Base-by-base conservation (phyloP, 441 rosid genomes). In the Breynia disticha region DNA sequence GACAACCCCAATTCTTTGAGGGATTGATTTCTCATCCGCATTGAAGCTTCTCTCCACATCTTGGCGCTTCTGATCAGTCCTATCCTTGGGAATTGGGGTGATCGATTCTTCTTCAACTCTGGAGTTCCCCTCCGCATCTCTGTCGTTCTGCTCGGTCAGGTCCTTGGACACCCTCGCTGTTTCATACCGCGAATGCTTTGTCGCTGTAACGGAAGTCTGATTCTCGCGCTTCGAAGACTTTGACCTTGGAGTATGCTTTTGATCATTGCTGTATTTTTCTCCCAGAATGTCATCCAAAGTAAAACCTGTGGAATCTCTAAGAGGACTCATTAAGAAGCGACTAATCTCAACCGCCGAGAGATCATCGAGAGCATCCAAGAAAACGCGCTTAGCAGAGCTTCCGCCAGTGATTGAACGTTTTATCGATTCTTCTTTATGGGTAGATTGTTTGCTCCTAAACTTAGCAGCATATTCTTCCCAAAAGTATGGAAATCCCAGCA, bases 401-500 rank as follows among this genome's bases (percentile, higher is more conserved):
- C 51, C 19, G 21, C 16, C 9, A 39, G 51, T 56, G 28, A 58
- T 53, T 42, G 63, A 28, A 46, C 24, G 48, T 48, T 50, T 19
- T 2, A 50, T 46, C 52, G 60, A 48, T 17, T 18, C 41, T 12
- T 49, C 68, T 60, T 55, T 45, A 32, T 63, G 56, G 19, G 47
- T 52, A 61, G 53, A 60, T 21, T 49, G 73, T 38, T 69, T 70
- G 15, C 21, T 56, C 59, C 12, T 20, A 63, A 1, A 47, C 54
- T 17, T 57, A 41, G 74, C 24, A 20, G 63, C 67, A 67, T 56
- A 67, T 18, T 79, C 75, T 59, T 69, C 63, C 90, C 95, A 87
- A 28, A 52, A 46, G 67, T 69, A 66, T 0, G 90, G 90, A 68
- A 87, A 84, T 50, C 90, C 96, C 49, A 70, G 57, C 11, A 50